These are phyloP conservation scores for Pyrenochaeta sp. DNA, from an alignment of 2,329 filamentous ascomycete genomes.

Conservation along the genomic window DNA sequence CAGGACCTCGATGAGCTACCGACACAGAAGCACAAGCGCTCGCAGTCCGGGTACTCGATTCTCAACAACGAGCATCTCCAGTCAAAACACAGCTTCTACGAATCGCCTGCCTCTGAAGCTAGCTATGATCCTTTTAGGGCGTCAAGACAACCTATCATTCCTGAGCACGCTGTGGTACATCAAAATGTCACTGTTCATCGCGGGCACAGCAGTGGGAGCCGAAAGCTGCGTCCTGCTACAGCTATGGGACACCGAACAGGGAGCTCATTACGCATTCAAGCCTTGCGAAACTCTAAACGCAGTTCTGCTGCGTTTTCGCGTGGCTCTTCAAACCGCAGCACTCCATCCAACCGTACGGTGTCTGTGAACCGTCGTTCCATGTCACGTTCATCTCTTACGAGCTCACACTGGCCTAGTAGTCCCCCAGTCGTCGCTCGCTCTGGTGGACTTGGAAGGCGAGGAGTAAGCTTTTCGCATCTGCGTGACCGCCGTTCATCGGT, in stretches of 20 bases:
- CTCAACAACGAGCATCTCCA: constrained; percentile 63
- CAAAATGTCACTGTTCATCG: constrained; percentile 76
- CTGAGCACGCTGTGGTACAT: constrained; percentile 62
- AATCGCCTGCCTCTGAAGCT: constrained; percentile 59
- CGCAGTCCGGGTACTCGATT: constrained; percentile 65
- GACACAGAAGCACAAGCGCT: constrained; percentile 50
- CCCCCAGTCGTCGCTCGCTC: constrained; percentile 59
- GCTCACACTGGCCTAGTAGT: constrained; percentile 58
- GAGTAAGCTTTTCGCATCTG: constrained; percentile 69
- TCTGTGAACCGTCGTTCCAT: constrained; percentile 35
- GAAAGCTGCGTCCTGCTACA: constrained; percentile 47
- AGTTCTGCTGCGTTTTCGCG: constrained; percentile 45
- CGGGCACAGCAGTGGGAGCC: constrained; percentile 44
- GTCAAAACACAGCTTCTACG: constrained; percentile 59
- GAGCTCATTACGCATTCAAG: constrained; percentile 54
- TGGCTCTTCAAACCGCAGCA: constrained; percentile 43
- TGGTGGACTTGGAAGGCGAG: constrained; percentile 64
- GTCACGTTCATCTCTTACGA: constrained; percentile 56
- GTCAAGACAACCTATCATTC: constrained; percentile 63
- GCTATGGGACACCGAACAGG: constrained; percentile 51
- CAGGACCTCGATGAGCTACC: constrained; percentile 48
- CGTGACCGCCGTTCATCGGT: constrained; percentile 54
- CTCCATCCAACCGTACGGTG: constrained; percentile 33
- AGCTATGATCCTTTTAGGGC: constrained; percentile 89
- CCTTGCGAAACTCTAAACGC: constrained; percentile 45